A percentile compares a stretch with the other conserved stretches of the same genome.
phyloP scores from a whole-genome alignment of 2,329 filamentous ascomycete species.

The Xylariomycetidae sp. region DNA sequence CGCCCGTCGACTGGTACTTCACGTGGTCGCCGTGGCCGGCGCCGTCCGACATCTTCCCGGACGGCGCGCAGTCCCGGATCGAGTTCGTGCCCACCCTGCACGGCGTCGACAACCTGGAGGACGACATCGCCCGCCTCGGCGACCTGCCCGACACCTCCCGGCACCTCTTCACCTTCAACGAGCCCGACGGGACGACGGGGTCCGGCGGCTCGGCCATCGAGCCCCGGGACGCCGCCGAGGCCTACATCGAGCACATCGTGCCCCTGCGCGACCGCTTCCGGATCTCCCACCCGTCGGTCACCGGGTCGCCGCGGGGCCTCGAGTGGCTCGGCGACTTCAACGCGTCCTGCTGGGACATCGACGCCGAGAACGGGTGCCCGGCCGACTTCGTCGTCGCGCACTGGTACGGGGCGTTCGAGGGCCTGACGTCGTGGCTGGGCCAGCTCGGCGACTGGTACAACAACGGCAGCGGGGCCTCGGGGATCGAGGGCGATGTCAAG shows the following conservation, averaged over 20 bases:
- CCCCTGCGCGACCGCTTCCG: constrained; percentile 32
- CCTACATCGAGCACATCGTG: constrained; percentile 32
- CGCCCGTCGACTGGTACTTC: constrained; percentile 38
- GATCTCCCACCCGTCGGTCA: constrained; percentile 37
- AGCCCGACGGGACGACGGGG: constrained; percentile 35
- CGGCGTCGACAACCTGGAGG: constrained; percentile 27
- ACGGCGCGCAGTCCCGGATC: constrained; percentile 19
- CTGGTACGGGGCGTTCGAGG: constrained; percentile 35
- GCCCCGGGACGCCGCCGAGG: constrained; percentile 32
- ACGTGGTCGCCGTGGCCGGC: constrained; percentile 34
- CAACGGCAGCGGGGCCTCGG: constrained; percentile 9
- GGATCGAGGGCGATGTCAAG: constrained; percentile 12
- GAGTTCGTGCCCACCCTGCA: constrained; percentile 36
- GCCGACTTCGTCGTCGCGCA: constrained; percentile 37
- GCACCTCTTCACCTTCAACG: constrained; percentile 37
- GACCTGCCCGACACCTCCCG: constrained; percentile 29
- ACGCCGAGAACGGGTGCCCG: constrained; percentile 30
- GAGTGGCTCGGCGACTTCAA: constrained; percentile 37
- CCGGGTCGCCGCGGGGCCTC: constrained; percentile 32
- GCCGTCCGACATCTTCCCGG: constrained; percentile 13
- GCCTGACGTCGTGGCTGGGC: constrained; percentile 31
- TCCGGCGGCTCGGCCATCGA: constrained; percentile 35
- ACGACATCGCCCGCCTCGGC: constrained; percentile 22
- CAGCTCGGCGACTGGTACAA: constrained; percentile 33
- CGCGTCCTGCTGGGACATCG: constrained; percentile 34